Evolutionary conservation across 1,284 basidiomycete genomes (phyloP).

Genomic region (Trichosporon asahii): DNA sequence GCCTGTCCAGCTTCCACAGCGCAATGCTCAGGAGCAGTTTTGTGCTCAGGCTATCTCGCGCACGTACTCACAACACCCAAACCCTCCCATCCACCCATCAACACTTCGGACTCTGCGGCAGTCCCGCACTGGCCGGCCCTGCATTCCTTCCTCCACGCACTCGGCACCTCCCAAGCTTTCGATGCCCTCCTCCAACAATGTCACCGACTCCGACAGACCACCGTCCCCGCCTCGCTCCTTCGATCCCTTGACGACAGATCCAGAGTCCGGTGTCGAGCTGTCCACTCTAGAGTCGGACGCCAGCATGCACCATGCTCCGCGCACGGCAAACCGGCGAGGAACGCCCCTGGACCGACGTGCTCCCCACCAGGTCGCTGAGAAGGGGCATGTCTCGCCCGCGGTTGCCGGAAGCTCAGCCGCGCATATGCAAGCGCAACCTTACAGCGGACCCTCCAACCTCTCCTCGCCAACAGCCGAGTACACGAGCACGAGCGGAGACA

Average conservation of each 20-base stretch:
- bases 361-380: neutral
- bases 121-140: neutral
- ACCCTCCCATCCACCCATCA: neutral
- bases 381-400: neutral
- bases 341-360: neutral
- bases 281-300: neutral
- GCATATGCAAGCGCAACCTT: neutral
- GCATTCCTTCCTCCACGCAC: neutral
- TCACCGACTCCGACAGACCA: neutral
- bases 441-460: neutral
- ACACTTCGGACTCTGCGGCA: neutral
- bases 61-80: neutral
- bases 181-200: constrained; percentile 1
- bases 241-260: neutral
- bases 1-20: too few species aligned
- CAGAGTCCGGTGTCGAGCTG: neutral
- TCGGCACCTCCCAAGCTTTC: neutral
- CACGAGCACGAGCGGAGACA: neutral
- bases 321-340: neutral
- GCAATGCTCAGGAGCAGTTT: too few species aligned
- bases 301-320: neutral
- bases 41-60: neutral
- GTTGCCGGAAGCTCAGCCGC: neutral
- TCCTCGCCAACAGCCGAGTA: constrained; percentile 1
- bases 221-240: neutral